These are phyloP conservation scores for Chlamydomonas incerta DNA, from an alignment of 139 green algal genomes.

Conservation along the genomic window DNA sequence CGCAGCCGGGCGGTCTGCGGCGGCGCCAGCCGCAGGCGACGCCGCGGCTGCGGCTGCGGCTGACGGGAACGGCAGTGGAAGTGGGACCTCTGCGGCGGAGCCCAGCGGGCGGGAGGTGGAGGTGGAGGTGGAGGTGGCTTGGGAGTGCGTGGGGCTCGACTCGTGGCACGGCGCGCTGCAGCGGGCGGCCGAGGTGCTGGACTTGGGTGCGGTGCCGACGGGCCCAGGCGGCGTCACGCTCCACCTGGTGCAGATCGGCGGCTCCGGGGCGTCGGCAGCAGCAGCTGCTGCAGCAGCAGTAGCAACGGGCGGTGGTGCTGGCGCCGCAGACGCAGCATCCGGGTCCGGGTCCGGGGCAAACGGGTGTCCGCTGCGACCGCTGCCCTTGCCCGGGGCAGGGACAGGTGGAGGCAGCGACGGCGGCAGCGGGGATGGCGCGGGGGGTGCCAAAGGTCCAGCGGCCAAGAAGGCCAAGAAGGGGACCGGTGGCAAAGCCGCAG, in stretches of 20 bases:
- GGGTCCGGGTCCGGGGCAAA: not conserved
- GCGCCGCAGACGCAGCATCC: not conserved
- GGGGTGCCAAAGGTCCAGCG: too few species aligned
- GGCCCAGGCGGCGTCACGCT: not conserved
- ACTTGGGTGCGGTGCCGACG: not conserved
- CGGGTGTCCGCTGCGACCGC: too few species aligned
- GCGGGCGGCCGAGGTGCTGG: slow-evolving; percentile 28
- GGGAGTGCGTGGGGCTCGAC: slow-evolving; percentile 52
- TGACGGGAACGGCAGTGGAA: not conserved
- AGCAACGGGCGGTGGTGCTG: not conserved
- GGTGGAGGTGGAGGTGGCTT: slow-evolving; percentile 3
- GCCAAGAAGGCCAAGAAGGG: too few species aligned
- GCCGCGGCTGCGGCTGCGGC: too few species aligned
- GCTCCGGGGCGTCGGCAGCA: not conserved
- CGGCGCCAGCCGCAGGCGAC: not conserved
- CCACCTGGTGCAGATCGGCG: slow-evolving; percentile 15
- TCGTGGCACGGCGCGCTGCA: slow-evolving; percentile 47
- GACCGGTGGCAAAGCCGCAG: too few species aligned
- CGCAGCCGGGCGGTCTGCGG: not conserved
- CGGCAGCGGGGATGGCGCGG: too few species aligned
- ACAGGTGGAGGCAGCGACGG: too few species aligned
- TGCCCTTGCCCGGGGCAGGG: too few species aligned
- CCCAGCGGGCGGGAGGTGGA: not conserved
- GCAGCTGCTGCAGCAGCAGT: not conserved
- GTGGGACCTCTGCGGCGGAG: not conserved